Conservation (phyloP, 768 basidiomycete genomes). For the Hygrocybe coccinea region DNA sequence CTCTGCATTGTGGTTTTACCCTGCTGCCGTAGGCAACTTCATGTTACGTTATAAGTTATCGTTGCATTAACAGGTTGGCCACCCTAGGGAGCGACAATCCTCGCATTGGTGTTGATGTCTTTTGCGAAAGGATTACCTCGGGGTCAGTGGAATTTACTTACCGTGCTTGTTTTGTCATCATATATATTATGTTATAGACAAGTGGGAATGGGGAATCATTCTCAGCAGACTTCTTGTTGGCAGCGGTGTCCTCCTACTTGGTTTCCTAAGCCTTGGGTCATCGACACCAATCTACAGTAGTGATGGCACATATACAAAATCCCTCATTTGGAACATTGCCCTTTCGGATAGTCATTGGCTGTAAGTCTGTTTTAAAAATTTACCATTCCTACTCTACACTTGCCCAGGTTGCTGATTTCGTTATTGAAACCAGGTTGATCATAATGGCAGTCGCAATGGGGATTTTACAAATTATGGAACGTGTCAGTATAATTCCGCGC, state of each 20-base stretch:
- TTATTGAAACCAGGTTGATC: not conserved
- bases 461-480: not conserved
- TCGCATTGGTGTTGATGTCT: not conserved
- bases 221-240: not conserved
- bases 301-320: not conserved
- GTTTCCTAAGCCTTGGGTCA: not conserved
- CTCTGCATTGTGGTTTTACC: not conserved
- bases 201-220: constrained; percentile 2
- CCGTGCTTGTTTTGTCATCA: not conserved
- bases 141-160: not conserved
- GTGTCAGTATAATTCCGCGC: not conserved
- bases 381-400: not conserved
- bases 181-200: not conserved
- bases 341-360: not conserved
- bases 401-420: too few relatives aligned
- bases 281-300: not conserved
- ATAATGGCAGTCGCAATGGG: not conserved
- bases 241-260: not conserved
- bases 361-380: not conserved
- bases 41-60: not conserved
- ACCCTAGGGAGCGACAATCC: not conserved
- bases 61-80: not conserved
- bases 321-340: not conserved
- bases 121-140: constrained; percentile 1
- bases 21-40: not conserved